Base-by-base conservation (phyloP, 768 basidiomycete genomes). In the Cystobasidium ongulense region DNA sequence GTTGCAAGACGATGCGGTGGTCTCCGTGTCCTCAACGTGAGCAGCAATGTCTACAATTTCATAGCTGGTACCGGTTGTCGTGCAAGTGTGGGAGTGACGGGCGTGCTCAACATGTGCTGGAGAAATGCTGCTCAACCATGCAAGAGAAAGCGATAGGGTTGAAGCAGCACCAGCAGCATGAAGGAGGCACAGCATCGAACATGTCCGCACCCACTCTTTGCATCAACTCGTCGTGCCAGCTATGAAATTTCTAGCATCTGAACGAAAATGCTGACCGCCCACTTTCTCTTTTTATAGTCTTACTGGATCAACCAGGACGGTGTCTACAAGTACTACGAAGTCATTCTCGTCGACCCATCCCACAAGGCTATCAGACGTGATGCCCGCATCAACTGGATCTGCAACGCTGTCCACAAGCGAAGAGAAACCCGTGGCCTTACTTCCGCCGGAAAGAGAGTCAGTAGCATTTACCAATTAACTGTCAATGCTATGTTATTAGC, bases 381-480 rank as follows among this genome's bases (percentile, higher is more conserved):
- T 82, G 85, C 96, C 77, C 88, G 91, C 80, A 97, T 99, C 85
- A 98, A 91, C 88, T 99, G 95, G 96, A 99, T 99, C 84, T 84
- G 86, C 81, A 93, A 94, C 82, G 90, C 96, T 35, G 95, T 98
- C 62, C 96, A 99, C 89, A 99, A 97, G 85, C 91, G 90, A 81
- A 89, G 96, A 80, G 96, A 99, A 83, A 87, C 91, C 78, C 92
- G 96, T 82, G 96, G 96, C 76, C 91, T 99, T 78, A 99, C 96
- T 81, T 88, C 90, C 81, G 87, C 90, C 75, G 96, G 96, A 79
- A 98, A 98, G 84, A 88, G 92, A 86, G 91, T 89, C n/a, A 29
- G 84, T 57, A 59, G n/a, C n/a, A n/a, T n/a, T n/a, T n/a, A n/a
- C n/a, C n/a, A n/a, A n/a, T n/a, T n/a, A n/a, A n/a, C n/a, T n/a